These are phyloP conservation scores for Thoreauomyces humboldtii DNA, from an alignment of 192 early-diverging fungal species.

Conservation along the genomic window DNA sequence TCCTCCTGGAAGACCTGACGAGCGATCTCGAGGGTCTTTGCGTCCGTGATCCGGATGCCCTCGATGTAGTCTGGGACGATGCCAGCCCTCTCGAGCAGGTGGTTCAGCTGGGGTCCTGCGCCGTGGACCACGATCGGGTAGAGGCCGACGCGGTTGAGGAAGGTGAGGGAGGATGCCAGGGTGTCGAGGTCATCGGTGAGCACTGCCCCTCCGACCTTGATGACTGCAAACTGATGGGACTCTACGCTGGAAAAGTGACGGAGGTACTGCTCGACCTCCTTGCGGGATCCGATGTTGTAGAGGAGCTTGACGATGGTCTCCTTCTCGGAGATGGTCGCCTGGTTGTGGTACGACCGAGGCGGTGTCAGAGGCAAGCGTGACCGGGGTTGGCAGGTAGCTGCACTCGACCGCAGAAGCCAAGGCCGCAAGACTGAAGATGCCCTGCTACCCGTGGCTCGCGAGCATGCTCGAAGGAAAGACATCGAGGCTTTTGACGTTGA, in stretches of 20 bases:
- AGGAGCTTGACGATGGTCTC: constrained; percentile 66
- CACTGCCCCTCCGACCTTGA: constrained; percentile 98
- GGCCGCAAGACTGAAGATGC: too few species aligned
- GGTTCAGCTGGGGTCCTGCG: constrained; percentile 95
- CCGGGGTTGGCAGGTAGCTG: background rate
- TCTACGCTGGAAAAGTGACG: constrained; percentile 95
- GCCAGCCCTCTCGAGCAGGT: constrained; percentile 82
- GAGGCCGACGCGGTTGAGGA: constrained; percentile 94
- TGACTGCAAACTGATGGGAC: constrained; percentile 99
- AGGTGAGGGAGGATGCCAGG: constrained; percentile 91
- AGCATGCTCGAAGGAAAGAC: background rate
- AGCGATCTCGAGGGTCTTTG: constrained; percentile 88
- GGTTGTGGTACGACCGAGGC: background rate
- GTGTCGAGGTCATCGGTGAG: constrained; percentile 94
- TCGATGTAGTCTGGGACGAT: constrained; percentile 96
- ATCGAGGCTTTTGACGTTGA: too few species aligned
- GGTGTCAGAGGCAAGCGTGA: background rate
- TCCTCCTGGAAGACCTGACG: constrained; percentile 92
- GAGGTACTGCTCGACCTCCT: constrained; percentile 98
- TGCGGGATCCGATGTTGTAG: constrained; percentile 98
- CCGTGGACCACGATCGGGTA: constrained; percentile 99
- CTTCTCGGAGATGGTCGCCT: constrained; percentile 23
- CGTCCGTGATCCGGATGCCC: constrained; percentile 96
- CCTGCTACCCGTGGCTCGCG: background rate
- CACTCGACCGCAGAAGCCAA: background rate